A percentile compares a stretch with the other conserved stretches of the same genome.
Conservation (phyloP, 176 grass and related monocot species). For the Themeda triandra region DNA sequence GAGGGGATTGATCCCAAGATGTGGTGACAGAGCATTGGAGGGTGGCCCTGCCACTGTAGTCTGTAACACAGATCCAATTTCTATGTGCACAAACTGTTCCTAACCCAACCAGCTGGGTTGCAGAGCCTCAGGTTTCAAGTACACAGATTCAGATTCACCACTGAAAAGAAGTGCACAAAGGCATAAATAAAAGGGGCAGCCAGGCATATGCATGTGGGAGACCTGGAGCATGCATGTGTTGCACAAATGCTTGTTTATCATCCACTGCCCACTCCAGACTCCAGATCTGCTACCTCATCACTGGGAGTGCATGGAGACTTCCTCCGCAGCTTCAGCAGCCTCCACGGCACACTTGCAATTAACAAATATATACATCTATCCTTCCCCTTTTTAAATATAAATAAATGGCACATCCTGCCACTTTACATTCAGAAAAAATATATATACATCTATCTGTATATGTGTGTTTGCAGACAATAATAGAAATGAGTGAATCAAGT, state of each 20-base stretch:
- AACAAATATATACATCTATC: conserved; percentile 15
- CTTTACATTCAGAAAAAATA: no score
- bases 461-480: no score
- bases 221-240: conserved; percentile 48
- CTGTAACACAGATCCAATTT: conserved; percentile 36
- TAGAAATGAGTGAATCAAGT: no score
- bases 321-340: conserved; percentile 30
- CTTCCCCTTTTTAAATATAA: neutral
- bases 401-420: no score
- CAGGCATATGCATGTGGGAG: conserved; percentile 35
- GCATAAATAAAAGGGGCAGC: conserved; percentile 34
- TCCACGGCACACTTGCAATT: conserved; percentile 38
- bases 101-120: conserved; percentile 26
- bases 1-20: conserved; percentile 13
- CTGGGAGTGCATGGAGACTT: conserved; percentile 21
- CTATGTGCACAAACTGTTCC: neutral
- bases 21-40: conserved; percentile 27
- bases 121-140: conserved; percentile 44
- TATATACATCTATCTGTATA: no score
- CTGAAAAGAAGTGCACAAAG: conserved; percentile 10
- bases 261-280: conserved; percentile 35
- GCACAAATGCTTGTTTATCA: conserved; percentile 30
- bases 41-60: conserved; percentile 5
- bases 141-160: conserved; percentile 44
- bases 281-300: conserved; percentile 37